Conservation (phyloP, 805 yeast species). For the Blastobotrys attinorum region DNA sequence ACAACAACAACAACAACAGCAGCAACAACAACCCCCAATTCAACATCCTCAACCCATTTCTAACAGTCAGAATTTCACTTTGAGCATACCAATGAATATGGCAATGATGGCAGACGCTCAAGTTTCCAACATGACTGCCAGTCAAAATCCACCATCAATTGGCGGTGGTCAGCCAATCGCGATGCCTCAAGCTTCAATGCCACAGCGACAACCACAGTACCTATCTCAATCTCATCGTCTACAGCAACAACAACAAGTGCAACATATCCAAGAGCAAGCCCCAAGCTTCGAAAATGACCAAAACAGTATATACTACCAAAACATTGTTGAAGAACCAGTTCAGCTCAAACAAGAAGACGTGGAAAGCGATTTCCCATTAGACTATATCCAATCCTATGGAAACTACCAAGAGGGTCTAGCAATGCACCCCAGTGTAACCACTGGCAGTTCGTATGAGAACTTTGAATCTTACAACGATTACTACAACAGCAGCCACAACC, state of each 20-base stretch:
- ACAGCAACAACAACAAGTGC: too few species aligned
- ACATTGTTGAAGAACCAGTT: conserved; percentile 3
- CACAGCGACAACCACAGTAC: conserved; percentile 2
- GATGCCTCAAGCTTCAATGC: not conserved
- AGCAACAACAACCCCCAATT: conserved; percentile 9
- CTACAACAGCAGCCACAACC: conserved; percentile 6
- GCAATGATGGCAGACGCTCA: too few species aligned
- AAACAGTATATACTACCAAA: not conserved
- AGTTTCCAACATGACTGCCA: too few species aligned
- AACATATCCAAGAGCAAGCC: not conserved
- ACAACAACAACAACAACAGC: conserved; percentile 14
- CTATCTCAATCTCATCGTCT: conserved; percentile 1
- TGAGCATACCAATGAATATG: too few species aligned
- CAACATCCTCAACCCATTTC: too few species aligned
- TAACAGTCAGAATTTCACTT: too few species aligned
- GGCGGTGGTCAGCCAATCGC: not conserved
- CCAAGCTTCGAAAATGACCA: not conserved
- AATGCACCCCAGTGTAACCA: conserved; percentile 4
- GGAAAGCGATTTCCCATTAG: conserved; percentile 22
- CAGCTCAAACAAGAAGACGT: conserved; percentile 6
- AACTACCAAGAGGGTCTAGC: conserved; percentile 2
- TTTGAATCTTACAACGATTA: conserved; percentile 7
- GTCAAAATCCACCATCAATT: too few species aligned
- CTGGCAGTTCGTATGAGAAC: too few species aligned
- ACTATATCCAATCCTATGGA: conserved; percentile 12